phyloP scores from a whole-genome alignment of 192 early-diverging fungal species.

The Backusella psychrophila region DNA sequence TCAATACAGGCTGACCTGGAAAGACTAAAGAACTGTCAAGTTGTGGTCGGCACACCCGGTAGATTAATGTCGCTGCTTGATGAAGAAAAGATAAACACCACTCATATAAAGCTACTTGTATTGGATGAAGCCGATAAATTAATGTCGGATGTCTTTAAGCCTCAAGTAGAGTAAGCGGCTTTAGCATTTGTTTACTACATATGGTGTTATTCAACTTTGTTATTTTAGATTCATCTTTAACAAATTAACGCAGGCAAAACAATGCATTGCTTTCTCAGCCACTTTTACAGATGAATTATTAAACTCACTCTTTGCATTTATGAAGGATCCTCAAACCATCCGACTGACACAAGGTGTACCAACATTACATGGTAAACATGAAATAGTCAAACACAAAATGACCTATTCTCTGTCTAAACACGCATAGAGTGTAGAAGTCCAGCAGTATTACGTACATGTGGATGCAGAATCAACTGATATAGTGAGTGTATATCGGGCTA shows the following conservation, averaged over 20 bases:
- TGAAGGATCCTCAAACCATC: constrained; percentile 48
- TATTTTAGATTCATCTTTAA: constrained; percentile 36
- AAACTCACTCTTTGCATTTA: constrained; percentile 32
- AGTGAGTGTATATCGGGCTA: constrained; percentile 40
- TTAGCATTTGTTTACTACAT: neutral
- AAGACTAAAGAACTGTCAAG: constrained; percentile 45
- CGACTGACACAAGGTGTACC: constrained; percentile 48
- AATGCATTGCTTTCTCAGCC: constrained; percentile 59
- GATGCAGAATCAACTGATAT: constrained; percentile 25
- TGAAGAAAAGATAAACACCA: constrained; percentile 33
- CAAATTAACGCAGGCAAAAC: constrained; percentile 41
- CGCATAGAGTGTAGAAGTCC: constrained; percentile 37
- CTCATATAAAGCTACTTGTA: constrained; percentile 45
- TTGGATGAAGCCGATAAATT: constrained; percentile 65
- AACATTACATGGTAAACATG: constrained; percentile 44
- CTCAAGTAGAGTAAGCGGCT: constrained; percentile 33
- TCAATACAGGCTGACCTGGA: constrained; percentile 41
- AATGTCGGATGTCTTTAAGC: constrained; percentile 49
- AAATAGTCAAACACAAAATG: neutral
- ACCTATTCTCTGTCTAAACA: neutral
- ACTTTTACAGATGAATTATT: constrained; percentile 53
- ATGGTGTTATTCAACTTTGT: neutral
- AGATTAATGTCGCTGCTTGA: constrained; percentile 44
- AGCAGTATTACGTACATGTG: constrained; percentile 46
- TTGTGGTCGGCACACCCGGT: constrained; percentile 56